These are phyloP conservation scores for Coemansia sp. DNA, from an alignment of 192 early-diverging fungal species.

Conservation along the genomic window DNA sequence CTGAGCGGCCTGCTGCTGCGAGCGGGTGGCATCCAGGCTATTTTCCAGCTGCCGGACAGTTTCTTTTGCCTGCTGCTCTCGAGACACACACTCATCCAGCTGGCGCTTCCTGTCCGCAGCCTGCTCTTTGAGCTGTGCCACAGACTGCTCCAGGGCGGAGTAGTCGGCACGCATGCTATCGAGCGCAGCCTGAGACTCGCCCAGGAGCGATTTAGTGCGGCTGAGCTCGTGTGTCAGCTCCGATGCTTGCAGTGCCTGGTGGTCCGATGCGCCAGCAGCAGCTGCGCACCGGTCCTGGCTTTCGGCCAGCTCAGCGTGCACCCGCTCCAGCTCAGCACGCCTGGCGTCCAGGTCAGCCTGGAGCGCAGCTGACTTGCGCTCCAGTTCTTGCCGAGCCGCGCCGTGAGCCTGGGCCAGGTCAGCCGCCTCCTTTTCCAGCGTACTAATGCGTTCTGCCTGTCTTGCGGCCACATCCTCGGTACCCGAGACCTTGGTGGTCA, in stretches of 20 bases:
- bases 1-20: background rate
- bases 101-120: background rate
- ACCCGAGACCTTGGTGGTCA: conserved; percentile 1
- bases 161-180: background rate
- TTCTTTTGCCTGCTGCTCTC: conserved; percentile 2
- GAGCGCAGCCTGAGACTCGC: background rate
- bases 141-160: background rate
- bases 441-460: background rate
- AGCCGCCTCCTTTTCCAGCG: conserved; percentile 2
- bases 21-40: background rate
- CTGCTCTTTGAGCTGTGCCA: background rate
- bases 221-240: background rate
- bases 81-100: background rate
- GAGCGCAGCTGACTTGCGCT: background rate
- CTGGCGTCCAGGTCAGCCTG: background rate
- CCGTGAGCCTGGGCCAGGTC: background rate
- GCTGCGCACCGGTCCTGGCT: background rate
- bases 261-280: background rate
- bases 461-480: background rate
- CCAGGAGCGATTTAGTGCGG: background rate
- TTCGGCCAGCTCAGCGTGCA: background rate
- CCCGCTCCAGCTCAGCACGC: background rate
- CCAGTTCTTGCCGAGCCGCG: background rate
- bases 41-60: conserved; percentile 1
- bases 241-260: background rate